Percentiles rank a stretch among this genome's conserved stretches.
These are phyloP conservation scores for Cyclostephanos invisitatus DNA, from an alignment of 108 stramenopile species.

Conservation along the genomic window DNA sequence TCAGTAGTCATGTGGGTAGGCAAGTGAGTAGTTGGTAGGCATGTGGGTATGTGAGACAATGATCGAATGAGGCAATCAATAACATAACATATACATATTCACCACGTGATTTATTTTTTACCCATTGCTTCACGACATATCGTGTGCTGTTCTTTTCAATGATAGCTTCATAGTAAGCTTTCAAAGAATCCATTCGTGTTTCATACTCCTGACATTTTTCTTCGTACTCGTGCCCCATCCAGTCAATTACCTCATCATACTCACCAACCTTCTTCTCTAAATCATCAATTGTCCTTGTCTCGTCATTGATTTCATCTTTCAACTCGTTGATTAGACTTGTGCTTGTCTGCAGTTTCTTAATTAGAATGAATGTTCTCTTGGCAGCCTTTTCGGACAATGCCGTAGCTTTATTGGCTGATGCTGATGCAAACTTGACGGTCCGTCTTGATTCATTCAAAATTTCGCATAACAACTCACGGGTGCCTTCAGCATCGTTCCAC, in stretches of 20 bases:
- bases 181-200: background rate
- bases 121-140: background rate
- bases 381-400: background rate
- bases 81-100: too few relatives aligned
- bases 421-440: background rate
- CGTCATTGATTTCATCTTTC: conserved; percentile 3
- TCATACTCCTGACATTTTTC: background rate
- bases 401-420: background rate
- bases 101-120: background rate
- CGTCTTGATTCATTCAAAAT: background rate
- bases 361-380: background rate
- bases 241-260: background rate
- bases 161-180: background rate
- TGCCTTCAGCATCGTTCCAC: background rate
- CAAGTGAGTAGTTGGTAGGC: too few relatives aligned
- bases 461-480: background rate
- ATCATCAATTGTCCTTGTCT: background rate
- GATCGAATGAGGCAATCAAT: too few relatives aligned
- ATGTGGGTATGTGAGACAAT: too few relatives aligned
- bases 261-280: background rate
- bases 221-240: background rate
- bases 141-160: background rate
- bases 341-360: background rate
- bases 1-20: too few relatives aligned
- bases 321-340: background rate